These are phyloP conservation scores for Geranium brycei DNA, from an alignment of 345 rosid genomes.

Conservation along the genomic window DNA sequence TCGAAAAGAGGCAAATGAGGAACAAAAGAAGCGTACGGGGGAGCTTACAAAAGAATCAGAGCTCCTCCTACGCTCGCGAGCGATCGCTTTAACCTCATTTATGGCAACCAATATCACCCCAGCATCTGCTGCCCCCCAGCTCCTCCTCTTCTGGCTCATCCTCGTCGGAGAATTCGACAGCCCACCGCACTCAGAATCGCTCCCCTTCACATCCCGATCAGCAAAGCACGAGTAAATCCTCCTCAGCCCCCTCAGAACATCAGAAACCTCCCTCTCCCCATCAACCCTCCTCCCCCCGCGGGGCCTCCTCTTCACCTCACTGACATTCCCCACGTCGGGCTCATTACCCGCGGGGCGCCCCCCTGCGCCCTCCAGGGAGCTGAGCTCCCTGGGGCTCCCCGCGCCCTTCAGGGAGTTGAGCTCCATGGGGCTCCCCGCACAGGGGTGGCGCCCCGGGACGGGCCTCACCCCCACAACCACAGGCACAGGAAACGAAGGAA, in stretches of 20 bases:
- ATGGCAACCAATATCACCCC: conserved; percentile 18
- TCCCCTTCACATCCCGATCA: conserved; percentile 10
- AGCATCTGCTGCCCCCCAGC: conserved; percentile 27
- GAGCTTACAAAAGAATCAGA: not conserved
- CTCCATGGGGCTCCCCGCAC: conserved; percentile 32
- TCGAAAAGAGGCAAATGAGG: not conserved
- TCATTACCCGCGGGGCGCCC: conserved; percentile 7
- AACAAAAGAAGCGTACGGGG: not conserved
- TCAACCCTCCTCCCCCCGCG: not conserved
- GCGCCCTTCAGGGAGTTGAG: conserved; percentile 34
- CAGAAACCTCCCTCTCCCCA: conserved; percentile 10
- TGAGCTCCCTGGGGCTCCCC: conserved; percentile 11
- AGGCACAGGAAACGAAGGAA: conserved; percentile 58
- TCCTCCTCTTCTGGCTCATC: conserved; percentile 28
- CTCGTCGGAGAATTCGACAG: conserved; percentile 14
- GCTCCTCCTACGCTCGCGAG: conserved; percentile 1
- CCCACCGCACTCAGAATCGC: conserved; percentile 34
- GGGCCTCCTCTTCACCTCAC: conserved; percentile 6
- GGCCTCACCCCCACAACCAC: conserved; percentile 48
- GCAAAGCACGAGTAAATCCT: conserved; percentile 3
- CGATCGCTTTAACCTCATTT: conserved; percentile 9
- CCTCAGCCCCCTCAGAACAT: conserved; percentile 9
- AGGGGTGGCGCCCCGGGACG: conserved; percentile 41
- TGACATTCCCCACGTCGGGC: conserved; percentile 15
- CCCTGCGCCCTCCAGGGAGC: conserved; percentile 12